phyloP scores from a whole-genome alignment of 2,329 filamentous ascomycete genomes.

The Metarhizium robertsii region DNA sequence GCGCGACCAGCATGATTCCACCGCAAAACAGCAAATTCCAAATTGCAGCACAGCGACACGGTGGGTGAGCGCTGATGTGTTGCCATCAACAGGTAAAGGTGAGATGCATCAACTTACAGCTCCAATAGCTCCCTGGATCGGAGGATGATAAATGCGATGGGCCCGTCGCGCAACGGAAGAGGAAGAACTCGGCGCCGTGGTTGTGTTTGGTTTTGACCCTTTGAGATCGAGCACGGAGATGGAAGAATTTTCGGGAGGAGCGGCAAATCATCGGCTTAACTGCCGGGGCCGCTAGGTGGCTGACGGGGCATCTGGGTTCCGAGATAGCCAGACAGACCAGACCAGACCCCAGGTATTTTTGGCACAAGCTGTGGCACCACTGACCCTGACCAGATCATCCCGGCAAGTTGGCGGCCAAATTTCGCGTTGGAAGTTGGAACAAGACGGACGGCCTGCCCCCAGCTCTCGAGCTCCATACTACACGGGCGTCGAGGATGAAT shows the following conservation, averaged over 20 bases:
- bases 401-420: neutral
- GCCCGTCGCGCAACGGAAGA: constrained; percentile 32
- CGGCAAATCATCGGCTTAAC: constrained; percentile 10
- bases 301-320: neutral
- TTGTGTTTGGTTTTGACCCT: constrained; percentile 23
- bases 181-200: constrained; percentile 35
- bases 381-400: no score
- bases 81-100: neutral
- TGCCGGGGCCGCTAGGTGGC: neutral
- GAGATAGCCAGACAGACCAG: no score
- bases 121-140: constrained; percentile 18
- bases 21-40: constrained; percentile 2
- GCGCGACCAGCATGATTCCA: constrained; percentile 3
- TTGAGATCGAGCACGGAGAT: constrained; percentile 21
- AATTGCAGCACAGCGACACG: constrained; percentile 2
- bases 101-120: constrained; percentile 23
- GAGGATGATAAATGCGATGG: constrained; percentile 35
- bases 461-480: no score
- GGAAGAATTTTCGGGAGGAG: constrained; percentile 24
- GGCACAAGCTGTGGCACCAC: no score
- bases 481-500: no score
- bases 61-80: constrained; percentile 7
- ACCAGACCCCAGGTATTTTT: no score
- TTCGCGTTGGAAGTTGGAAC: no score
- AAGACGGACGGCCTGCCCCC: no score